Evolutionary conservation across 768 basidiomycete genomes (phyloP).

Genomic region (Termitomyces heimii): DNA sequence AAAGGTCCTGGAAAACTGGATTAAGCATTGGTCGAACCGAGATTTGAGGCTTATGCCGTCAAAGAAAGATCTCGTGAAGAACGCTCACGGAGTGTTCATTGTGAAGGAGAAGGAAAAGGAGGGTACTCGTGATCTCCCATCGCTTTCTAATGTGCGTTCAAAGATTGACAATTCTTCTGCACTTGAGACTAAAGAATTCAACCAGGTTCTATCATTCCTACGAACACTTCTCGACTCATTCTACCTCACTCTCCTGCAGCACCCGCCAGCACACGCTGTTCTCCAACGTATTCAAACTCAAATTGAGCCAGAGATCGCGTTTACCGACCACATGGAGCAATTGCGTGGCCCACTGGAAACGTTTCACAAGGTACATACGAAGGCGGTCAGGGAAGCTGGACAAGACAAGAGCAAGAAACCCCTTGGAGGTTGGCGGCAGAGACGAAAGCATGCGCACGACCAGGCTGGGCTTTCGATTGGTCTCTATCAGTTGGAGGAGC

Average conservation of each 20-base stretch:
- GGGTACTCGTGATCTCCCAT: slow-evolving; percentile 28
- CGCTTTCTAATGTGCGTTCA: slow-evolving; percentile 33
- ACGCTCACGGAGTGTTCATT: slow-evolving; percentile 34
- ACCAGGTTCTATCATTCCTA: slow-evolving; percentile 52
- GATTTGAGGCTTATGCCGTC: slow-evolving; percentile 32
- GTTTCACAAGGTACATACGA: slow-evolving; percentile 51
- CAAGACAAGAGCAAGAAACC: slow-evolving; percentile 27
- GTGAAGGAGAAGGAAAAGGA: slow-evolving; percentile 19
- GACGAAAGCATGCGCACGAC: slow-evolving; percentile 48
- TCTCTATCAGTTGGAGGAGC: slow-evolving; percentile 67
- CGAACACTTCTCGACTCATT: slow-evolving; percentile 67
- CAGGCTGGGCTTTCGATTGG: slow-evolving; percentile 50
- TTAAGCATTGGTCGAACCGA: slow-evolving; percentile 28
- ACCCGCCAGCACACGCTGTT: slow-evolving; percentile 50
- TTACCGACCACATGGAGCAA: slow-evolving; percentile 43
- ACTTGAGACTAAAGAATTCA: not conserved
- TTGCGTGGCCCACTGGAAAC: slow-evolving; percentile 59
- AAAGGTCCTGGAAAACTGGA: slow-evolving; percentile 43
- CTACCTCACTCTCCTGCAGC: slow-evolving; percentile 61
- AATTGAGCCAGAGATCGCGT: slow-evolving; percentile 49
- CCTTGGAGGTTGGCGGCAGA: slow-evolving; percentile 42
- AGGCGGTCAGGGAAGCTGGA: slow-evolving; percentile 37
- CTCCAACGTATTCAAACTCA: slow-evolving; percentile 44
- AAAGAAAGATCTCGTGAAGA: slow-evolving; percentile 32
- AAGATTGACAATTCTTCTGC: not conserved